Evolutionary conservation across 176 grass and related monocot genomes (phyloP), one percentile per base, ranked within the genome.

Genomic region (Phoenix roebelenii): DNA sequence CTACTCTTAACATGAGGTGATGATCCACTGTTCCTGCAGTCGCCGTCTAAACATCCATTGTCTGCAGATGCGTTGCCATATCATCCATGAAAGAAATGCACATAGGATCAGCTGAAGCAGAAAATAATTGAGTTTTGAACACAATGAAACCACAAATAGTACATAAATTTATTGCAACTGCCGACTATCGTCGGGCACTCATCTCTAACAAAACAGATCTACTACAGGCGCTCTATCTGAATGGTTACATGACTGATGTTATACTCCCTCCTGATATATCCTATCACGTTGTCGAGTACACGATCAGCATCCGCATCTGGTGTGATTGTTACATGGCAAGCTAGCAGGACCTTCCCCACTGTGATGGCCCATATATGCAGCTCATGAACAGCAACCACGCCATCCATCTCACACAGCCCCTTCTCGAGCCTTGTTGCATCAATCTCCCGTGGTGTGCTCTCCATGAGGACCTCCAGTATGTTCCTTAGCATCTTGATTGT

Each of bases 361-460:
- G 94, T 99, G 67, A 99, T 99, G 35, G 94, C 94, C 94, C 94
- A 99, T 59, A 99, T 92, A 63, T 99, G 94, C 19, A 99, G 76
- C 76, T 99, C 94, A 22, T 99, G 94, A 9, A 99, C 66, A 0
- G 88, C 94, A 64, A 93, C 58, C 25, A 99, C 94, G 30, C 82
- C 82, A 48, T 92, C 79, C 69, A 99, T 89, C 25, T 75, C 74
- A 1, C 78, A 85, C 3, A 99, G 66, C 15, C 94, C 94, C 58
- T 28, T 85, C 79, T 99, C 82, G 0, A 99, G 79, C 23, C 82
- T 76, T 22, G 82, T 93, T 4, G 85, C 88, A 19, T 93, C 85
- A 0, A 99, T 99, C 82, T 99, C 94, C 0, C 88, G 79, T 0
- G 94, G 94, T 0, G 94, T 99, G 82, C 94, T 99, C 64, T 99